Conservation (phyloP, 306 rosid species). For the Glycyrrhiza uralensis region DNA sequence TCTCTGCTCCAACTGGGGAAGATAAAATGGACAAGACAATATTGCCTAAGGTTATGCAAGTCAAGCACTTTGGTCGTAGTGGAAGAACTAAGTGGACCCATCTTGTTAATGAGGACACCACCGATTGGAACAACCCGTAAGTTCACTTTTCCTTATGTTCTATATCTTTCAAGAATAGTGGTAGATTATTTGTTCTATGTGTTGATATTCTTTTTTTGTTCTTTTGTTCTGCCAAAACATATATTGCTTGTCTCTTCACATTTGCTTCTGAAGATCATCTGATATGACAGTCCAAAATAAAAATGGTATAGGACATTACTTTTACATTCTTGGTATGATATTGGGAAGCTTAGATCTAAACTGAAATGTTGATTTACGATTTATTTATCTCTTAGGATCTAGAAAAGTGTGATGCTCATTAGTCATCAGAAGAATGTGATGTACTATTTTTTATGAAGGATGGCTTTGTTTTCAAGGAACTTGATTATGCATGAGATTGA, state of each 20-base stretch:
- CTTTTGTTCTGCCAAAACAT: not conserved
- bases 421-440: not conserved
- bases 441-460: not conserved
- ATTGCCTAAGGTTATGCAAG: conserved; percentile 96
- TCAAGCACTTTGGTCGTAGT: conserved; percentile 98
- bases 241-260: not conserved
- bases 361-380: not conserved
- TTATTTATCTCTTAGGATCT: not conserved
- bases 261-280: conserved; percentile 15
- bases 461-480: not conserved
- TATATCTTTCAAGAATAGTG: not conserved
- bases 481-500: not conserved
- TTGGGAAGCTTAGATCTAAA: conserved; percentile 19
- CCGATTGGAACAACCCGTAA: conserved; percentile 97
- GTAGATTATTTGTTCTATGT: not conserved
- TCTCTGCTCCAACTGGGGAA: conserved; percentile 96
- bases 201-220: not conserved
- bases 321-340: not conserved
- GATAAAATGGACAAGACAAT: conserved; percentile 97
- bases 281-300: not conserved
- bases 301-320: not conserved
- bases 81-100: conserved; percentile 99
- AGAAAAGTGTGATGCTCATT: not conserved
- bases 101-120: conserved; percentile 95
- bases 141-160: conserved; percentile 30